Conservation (phyloP, 2,329 filamentous ascomycete genomes). For the Cryoendolithus antarcticus region DNA sequence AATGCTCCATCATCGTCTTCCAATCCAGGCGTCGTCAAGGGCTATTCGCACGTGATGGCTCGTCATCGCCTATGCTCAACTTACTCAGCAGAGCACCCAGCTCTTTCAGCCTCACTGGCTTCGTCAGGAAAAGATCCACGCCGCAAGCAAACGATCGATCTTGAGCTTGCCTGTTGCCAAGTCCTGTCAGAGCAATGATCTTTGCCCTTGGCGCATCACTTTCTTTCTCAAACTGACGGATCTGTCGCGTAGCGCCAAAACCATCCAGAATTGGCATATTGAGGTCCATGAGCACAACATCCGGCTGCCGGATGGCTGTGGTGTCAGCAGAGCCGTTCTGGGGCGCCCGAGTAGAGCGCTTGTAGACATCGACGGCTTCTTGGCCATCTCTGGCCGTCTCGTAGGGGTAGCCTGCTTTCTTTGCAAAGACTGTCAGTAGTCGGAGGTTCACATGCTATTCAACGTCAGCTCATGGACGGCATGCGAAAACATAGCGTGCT, state of each 20-base stretch:
- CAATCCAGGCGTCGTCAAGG: too few relatives aligned
- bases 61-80: neutral
- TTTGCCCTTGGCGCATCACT: conserved; percentile 8
- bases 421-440: conserved; percentile 19
- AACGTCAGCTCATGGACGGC: conserved; percentile 10
- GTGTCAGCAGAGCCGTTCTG: neutral
- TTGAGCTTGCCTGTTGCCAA: conserved; percentile 10
- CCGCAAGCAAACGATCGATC: conserved; percentile 18
- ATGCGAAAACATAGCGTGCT: neutral
- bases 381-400: conserved; percentile 36
- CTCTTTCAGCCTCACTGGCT: conserved; percentile 26
- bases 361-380: conserved; percentile 35
- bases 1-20: too few relatives aligned
- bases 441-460: conserved; percentile 14
- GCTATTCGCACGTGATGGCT: too few relatives aligned
- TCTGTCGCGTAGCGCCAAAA: conserved; percentile 22
- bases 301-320: conserved; percentile 6
- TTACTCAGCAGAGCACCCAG: conserved; percentile 13
- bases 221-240: conserved; percentile 19
- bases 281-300: conserved; percentile 38
- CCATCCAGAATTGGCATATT: conserved; percentile 23
- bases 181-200: conserved; percentile 14
- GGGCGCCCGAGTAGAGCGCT: conserved; percentile 8
- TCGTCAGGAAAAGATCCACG: conserved; percentile 21
- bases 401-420: conserved; percentile 26